Base-by-base conservation (phyloP, 2,329 filamentous ascomycete genomes). In the Curvularia eragrostidis region DNA sequence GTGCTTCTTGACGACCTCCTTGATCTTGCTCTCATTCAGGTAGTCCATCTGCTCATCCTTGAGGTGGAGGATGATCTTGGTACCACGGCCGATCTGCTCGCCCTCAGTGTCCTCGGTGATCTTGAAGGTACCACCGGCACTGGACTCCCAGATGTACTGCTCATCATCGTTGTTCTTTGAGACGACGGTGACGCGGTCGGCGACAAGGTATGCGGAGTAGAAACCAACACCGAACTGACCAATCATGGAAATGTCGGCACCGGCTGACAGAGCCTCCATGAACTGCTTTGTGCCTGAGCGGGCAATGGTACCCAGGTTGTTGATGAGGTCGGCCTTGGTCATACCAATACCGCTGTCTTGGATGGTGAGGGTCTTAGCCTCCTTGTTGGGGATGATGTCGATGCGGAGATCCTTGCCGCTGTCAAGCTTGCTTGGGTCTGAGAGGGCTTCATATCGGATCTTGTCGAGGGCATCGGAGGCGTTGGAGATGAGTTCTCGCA, bases 1-100 rank as follows among this genome's bases (percentile, higher is more conserved):
- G 91, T 99, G 95, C 91, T 99, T 99, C 93, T 98, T 98, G 87
- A 99, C 93, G 69, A 99, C 94, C 87, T 99, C 95, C 91, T 99
- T 99, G 87, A 99, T 90, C 87, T 94, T 95, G 86, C 87, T 87
- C 90, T 99, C 95, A 83, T 98, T 96, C 71, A 98, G 86, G 89
- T 97, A 99, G 81, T 98, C 95, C 68, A 85, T 86, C 87, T 99
- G 95, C 88, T 99, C 95, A 74, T 99, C 95, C 91, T 99, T 99
- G 77, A 99, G 87, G 87, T 98, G 91, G 63, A 99, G 92, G 82
- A 98, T 89, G 80, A 99, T 96, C 89, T 96, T 93, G 81, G 93
- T 96, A 80, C 95, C 95, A 75, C 95, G 94, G 79, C 93, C 93
- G 68, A 99, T 86, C 69, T 85, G 89, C 85, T 94, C 89, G 71